Conservation (phyloP, 2,329 filamentous ascomycete genomes). For the Ophiostoma pallidulum region DNA sequence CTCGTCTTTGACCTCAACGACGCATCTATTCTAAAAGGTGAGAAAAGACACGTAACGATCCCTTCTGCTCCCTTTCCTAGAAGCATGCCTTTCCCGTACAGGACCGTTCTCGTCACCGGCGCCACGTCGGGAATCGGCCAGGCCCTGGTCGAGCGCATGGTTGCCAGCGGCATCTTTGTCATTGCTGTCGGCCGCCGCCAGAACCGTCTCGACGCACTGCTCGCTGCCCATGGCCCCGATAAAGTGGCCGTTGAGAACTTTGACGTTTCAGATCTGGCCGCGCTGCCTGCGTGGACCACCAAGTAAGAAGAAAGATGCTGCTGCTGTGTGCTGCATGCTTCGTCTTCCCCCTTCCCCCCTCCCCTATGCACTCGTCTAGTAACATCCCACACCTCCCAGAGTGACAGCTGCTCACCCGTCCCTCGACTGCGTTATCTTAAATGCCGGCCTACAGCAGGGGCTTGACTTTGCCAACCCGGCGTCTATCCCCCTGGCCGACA, state of each 20-base stretch:
- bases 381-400: constrained; percentile 18
- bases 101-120: constrained; percentile 44
- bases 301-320: constrained; percentile 23
- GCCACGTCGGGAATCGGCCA: constrained; percentile 45
- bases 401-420: constrained; percentile 32
- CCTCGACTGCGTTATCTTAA: constrained; percentile 48
- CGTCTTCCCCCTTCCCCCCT: too few relatives aligned
- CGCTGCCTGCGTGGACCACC: constrained; percentile 33
- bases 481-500: constrained; percentile 24
- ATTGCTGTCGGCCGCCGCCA: constrained; percentile 44
- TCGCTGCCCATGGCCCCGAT: constrained; percentile 31
- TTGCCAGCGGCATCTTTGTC: constrained; percentile 35
- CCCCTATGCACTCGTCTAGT: too few relatives aligned
- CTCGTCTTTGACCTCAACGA: too few relatives aligned
- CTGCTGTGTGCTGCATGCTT: not conserved
- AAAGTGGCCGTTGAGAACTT: constrained; percentile 32
- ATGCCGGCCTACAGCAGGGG: constrained; percentile 43
- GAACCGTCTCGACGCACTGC: constrained; percentile 39
- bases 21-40: too few relatives aligned
- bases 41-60: too few relatives aligned
- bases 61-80: too few relatives aligned
- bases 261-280: constrained; percentile 36
- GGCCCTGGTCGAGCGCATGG: constrained; percentile 32
- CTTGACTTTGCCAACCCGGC: constrained; percentile 37
- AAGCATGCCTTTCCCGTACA: constrained; percentile 45